A percentile compares a stretch with the other conserved stretches of the same genome.
These are phyloP conservation scores for Auriscalpium orientale DNA, from an alignment of 768 basidiomycete genomes.

Conservation along the genomic window DNA sequence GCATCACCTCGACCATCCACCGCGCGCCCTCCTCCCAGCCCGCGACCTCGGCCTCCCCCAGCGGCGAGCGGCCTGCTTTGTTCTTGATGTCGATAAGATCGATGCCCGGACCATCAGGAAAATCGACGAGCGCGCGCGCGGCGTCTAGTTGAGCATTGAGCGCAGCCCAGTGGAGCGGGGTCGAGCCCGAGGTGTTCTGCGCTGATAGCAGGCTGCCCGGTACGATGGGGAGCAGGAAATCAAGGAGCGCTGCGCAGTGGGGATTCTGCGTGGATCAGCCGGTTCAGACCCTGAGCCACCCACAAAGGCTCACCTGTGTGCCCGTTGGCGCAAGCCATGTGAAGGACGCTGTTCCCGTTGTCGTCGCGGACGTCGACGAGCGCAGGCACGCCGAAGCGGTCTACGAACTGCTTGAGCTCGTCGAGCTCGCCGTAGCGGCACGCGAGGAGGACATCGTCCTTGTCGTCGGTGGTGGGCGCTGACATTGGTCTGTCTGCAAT, in stretches of 20 bases:
- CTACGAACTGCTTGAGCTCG: conserved; percentile 62
- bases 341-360: conserved; percentile 71
- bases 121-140: conserved; percentile 51
- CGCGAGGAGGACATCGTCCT: conserved; percentile 70
- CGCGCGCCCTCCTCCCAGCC: conserved; percentile 81
- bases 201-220: conserved; percentile 46
- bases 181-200: conserved; percentile 69
- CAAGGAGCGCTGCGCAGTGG: conserved; percentile 54
- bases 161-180: conserved; percentile 88
- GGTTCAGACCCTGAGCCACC: neutral
- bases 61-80: conserved; percentile 60
- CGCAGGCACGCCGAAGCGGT: conserved; percentile 43
- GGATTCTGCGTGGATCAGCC: conserved; percentile 40
- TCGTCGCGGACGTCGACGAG: conserved; percentile 56
- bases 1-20: conserved; percentile 80
- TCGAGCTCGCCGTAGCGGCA: conserved; percentile 86
- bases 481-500: neutral
- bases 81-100: conserved; percentile 75
- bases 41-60: conserved; percentile 72
- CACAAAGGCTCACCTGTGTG: conserved; percentile 57
- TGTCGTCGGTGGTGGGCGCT: conserved; percentile 34
- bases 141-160: conserved; percentile 70
- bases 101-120: conserved; percentile 49
- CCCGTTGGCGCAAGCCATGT: conserved; percentile 87
- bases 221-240: conserved; percentile 60